These are phyloP conservation scores for Hemisphaericaspora subhashii DNA, from an alignment of 1,139 yeast genomes.

Conservation along the genomic window DNA sequence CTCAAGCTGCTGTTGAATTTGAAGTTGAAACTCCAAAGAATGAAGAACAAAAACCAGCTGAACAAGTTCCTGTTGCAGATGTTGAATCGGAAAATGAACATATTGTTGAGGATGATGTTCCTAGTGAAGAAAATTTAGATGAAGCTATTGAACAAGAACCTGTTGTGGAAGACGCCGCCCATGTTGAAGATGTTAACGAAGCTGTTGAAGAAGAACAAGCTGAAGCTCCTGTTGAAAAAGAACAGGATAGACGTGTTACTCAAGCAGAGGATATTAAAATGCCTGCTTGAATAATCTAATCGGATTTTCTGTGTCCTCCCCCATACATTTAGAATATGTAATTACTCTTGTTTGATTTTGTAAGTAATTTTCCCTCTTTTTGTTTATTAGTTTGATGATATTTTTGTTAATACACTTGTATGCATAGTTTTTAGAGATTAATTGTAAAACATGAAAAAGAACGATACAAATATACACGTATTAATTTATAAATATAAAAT, in stretches of 20 bases:
- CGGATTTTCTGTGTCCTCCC: neutral
- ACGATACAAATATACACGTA: neutral
- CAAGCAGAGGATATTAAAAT: neutral
- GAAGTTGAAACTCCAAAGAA: conserved; percentile 12
- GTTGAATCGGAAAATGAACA: conserved; percentile 3
- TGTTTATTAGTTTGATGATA: no score
- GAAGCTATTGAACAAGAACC: conserved; percentile 4
- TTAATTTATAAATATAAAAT: neutral
- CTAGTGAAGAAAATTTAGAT: conserved; percentile 5
- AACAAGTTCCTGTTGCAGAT: conserved; percentile 7
- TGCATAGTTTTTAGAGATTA: no score
- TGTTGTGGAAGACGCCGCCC: neutral
- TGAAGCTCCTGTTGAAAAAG: conserved; percentile 3
- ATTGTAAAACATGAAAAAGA: neutral
- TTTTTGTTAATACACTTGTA: neutral
- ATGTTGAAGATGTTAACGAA: neutral
- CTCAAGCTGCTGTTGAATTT: conserved; percentile 24
- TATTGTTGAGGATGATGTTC: neutral
- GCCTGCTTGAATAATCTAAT: neutral
- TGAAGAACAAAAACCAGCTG: conserved; percentile 5
- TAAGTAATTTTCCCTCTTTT: neutral
- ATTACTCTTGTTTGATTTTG: neutral
- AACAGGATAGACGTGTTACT: neutral
- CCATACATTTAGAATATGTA: neutral
- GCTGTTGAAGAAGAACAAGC: conserved; percentile 5